Conservation (phyloP, 805 yeast species). For the Tetrapisispora nanseiensis region DNA sequence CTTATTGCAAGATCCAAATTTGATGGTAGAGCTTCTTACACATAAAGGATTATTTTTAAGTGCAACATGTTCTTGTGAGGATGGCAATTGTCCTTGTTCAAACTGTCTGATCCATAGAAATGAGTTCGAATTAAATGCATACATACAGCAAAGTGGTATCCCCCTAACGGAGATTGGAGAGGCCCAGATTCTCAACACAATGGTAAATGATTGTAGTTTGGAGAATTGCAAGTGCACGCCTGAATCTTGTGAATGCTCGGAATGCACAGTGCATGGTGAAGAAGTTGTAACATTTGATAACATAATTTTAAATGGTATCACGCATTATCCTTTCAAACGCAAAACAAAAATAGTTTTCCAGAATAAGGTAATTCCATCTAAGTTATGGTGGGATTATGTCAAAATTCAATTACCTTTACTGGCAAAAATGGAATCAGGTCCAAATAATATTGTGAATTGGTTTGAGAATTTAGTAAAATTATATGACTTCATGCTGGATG, state of each 20-base stretch:
- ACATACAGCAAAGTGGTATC: slow-evolving; percentile 24
- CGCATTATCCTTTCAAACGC: slow-evolving; percentile 17
- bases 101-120: slow-evolving; percentile 29
- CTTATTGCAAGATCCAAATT: slow-evolving; percentile 7
- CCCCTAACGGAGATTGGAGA: slow-evolving; percentile 24
- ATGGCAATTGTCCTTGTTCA: slow-evolving; percentile 24
- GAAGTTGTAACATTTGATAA: slow-evolving; percentile 22
- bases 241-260: slow-evolving; percentile 17
- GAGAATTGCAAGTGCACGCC: slow-evolving; percentile 16
- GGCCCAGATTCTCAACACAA: slow-evolving; percentile 11
- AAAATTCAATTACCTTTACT: slow-evolving; percentile 20
- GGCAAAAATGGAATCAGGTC: slow-evolving; percentile 14
- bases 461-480: slow-evolving; percentile 19
- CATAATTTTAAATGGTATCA: slow-evolving; percentile 19
- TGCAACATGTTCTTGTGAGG: slow-evolving; percentile 27
- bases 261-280: slow-evolving; percentile 20
- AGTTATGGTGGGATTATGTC: slow-evolving; percentile 28
- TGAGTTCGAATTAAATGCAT: slow-evolving; percentile 25
- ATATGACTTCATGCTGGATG: slow-evolving; percentile 5
- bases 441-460: slow-evolving; percentile 20
- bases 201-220: slow-evolving; percentile 5
- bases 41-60: slow-evolving; percentile 27
- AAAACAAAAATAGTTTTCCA: slow-evolving; percentile 22
- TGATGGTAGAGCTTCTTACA: slow-evolving; percentile 25
- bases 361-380: slow-evolving; percentile 24